Evolutionary conservation across 2,329 filamentous ascomycete species (phyloP), one percentile per base, ranked within the genome.

Genomic region (Stachybotrys echinatus): DNA sequence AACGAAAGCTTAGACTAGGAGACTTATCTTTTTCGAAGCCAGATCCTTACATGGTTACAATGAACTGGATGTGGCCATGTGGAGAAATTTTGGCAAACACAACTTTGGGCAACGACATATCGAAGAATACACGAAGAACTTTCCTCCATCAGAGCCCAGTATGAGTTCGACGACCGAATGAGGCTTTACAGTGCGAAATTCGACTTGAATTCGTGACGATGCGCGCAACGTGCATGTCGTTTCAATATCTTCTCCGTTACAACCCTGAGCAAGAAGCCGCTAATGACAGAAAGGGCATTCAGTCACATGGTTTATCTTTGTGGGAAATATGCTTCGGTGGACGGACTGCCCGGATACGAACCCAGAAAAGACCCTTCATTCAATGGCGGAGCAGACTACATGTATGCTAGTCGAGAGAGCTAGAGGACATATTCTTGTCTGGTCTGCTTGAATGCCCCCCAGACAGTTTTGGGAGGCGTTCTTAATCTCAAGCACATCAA

Each of bases 251-350:
- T 34, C 27, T 34, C 27, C 27, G 23, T 8, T 21, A n/a, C n/a
- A n/a, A n/a, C n/a, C n/a, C n/a, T n/a, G n/a, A n/a, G n/a, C n/a
- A n/a, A n/a, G n/a, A n/a, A n/a, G n/a, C n/a, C n/a, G n/a, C n/a
- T n/a, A n/a, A n/a, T n/a, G n/a, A n/a, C n/a, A 34, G 6, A 31
- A 19, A 47, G 45, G 12, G 27, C 45, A 2, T 37, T 47, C 17
- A 47, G 38, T 21, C 34, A 21, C 18, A 38, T 47, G 45, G 45
- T 47, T 12, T 47, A 47, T 38, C 45, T 47, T 12, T 47, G 45
- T 27, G 17, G 31, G 5, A 47, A 47, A 31, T 47, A 47, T 21
- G 23, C 45, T 21, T 47, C 23, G 17, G 17, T 12, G 17, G 27
- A 47, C 17, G 23, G 12, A 8, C 18, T 47, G 6, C 17, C 45